Evolutionary conservation across 2,329 filamentous ascomycete genomes (phyloP), one percentile per base, ranked within the genome.

Genomic region (Emergomyces africanus): DNA sequence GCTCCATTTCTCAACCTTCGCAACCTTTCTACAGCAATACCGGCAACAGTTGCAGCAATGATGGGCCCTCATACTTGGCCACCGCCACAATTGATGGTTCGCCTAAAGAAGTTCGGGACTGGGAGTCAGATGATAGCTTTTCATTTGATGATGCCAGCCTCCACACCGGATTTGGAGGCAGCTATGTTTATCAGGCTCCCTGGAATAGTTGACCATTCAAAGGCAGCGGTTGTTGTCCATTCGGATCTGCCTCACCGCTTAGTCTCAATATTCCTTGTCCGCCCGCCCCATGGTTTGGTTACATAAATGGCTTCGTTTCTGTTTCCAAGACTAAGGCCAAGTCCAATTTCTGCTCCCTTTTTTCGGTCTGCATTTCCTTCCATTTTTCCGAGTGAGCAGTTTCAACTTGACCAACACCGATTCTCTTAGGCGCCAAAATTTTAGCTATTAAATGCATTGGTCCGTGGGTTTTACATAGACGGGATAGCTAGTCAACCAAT

Each of bases 161-260:
- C 20, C 59, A 59, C 53, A 50, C 59, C 48, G 61, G 61, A 54
- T 44, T 60, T 28, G 57, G 58, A 23, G 55, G 44, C 25, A 54
- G 35, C 51, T 61, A 58, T 51, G 61, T 60, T 42, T 59, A 56
- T 49, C 60, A 63, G 41, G 42, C 50, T 57, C 39, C 61, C 46
- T 64, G 61, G 63, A 55, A 39, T 46, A 63, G 51, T 44, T 64
- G 60, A 64, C 46, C 50, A 51, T 49, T 35, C n/a, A 49, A 37
- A 30, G 28, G 33, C 15, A 33, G n/a, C 39, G n/a, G 25, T 35
- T 50, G 30, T 51, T 57, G 48, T 35, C 54, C 30, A 42, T 51
- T 50, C 44, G 39, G n/a, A 57, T 2, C 4, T 30, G 14, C 14
- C 50, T 23, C n/a, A 54, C 33, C 33, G n/a, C 50, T 25, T 54